Evolutionary conservation across 1,284 basidiomycete genomes (phyloP).

Genomic region (Sporisorium scitamineum): DNA sequence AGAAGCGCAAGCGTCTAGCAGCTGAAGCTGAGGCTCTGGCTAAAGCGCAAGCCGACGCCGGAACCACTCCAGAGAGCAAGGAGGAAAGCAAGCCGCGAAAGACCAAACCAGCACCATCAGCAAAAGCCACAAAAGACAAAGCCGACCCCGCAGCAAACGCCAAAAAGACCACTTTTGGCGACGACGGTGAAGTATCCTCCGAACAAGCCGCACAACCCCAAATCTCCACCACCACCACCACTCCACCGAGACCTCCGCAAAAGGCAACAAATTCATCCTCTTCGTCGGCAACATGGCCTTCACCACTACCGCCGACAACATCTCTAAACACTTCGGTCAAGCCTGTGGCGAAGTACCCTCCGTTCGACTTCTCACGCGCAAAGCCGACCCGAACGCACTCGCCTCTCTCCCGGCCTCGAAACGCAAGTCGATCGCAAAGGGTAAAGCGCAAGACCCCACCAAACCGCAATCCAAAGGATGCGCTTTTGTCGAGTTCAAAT

Average conservation of each 20-base stretch:
- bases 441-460: slow-evolving; percentile 63
- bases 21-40: slow-evolving; percentile 30
- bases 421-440: slow-evolving; percentile 67
- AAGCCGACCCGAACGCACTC: slow-evolving; percentile 53
- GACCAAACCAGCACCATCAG: slow-evolving; percentile 2
- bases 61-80: slow-evolving; percentile 10
- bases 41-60: neutral
- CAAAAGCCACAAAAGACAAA: slow-evolving; percentile 7
- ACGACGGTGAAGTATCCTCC: slow-evolving; percentile 38
- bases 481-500: slow-evolving; percentile 66
- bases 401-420: slow-evolving; percentile 59
- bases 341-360: slow-evolving; percentile 64
- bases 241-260: slow-evolving; percentile 16
- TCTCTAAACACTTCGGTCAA: slow-evolving; percentile 61
- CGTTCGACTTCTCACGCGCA: slow-evolving; percentile 65
- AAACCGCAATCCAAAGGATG: slow-evolving; percentile 63
- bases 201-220: slow-evolving; percentile 22
- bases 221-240: neutral
- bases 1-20: slow-evolving; percentile 51
- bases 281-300: slow-evolving; percentile 69
- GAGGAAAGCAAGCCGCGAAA: slow-evolving; percentile 20
- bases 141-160: slow-evolving; percentile 13
- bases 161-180: slow-evolving; percentile 48
- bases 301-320: slow-evolving; percentile 55
- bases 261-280: slow-evolving; percentile 56